Percentiles rank a stretch among this genome's conserved stretches.
phyloP scores from a whole-genome alignment of 2,329 filamentous ascomycete genomes.

The Lachnellula hyalina region DNA sequence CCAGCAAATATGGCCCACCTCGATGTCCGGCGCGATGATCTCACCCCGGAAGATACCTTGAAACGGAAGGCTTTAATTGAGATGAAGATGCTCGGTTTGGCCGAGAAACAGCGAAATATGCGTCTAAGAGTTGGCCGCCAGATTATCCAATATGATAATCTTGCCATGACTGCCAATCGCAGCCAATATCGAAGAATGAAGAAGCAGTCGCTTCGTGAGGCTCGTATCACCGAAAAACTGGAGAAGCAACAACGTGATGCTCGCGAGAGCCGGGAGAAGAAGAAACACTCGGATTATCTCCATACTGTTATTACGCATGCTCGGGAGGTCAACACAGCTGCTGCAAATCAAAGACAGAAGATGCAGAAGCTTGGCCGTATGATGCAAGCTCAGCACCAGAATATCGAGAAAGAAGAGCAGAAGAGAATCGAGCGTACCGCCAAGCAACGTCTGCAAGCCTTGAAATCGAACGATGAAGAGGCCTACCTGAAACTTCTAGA shows the following conservation, averaged over 20 bases:
- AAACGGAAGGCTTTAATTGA: constrained; percentile 92
- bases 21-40: constrained; percentile 68
- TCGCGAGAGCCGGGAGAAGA: constrained; percentile 92
- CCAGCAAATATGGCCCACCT: constrained; percentile 83
- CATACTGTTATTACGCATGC: constrained; percentile 80
- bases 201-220: constrained; percentile 93
- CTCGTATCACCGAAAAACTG: constrained; percentile 94
- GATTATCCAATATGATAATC: constrained; percentile 92
- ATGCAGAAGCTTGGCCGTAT: constrained; percentile 81
- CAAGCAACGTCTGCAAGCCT: constrained; percentile 97
- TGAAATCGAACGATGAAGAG: constrained; percentile 99
- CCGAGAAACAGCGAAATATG: constrained; percentile 80
- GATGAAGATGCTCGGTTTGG: constrained; percentile 84
- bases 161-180: constrained; percentile 95
- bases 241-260: constrained; percentile 98
- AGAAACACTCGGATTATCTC: constrained; percentile 91
- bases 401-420: constrained; percentile 98
- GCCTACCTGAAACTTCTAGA: constrained; percentile 97
- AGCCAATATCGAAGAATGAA: constrained; percentile 88
- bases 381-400: constrained; percentile 86
- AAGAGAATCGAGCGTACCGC: constrained; percentile 96
- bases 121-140: constrained; percentile 83
- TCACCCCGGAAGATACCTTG: constrained; percentile 70
- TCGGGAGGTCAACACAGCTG: constrained; percentile 67
- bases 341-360: constrained; percentile 63